Evolutionary conservation across 1,284 basidiomycete genomes (phyloP).

Genomic region (Cutaneotrichosporon sp.): DNA sequence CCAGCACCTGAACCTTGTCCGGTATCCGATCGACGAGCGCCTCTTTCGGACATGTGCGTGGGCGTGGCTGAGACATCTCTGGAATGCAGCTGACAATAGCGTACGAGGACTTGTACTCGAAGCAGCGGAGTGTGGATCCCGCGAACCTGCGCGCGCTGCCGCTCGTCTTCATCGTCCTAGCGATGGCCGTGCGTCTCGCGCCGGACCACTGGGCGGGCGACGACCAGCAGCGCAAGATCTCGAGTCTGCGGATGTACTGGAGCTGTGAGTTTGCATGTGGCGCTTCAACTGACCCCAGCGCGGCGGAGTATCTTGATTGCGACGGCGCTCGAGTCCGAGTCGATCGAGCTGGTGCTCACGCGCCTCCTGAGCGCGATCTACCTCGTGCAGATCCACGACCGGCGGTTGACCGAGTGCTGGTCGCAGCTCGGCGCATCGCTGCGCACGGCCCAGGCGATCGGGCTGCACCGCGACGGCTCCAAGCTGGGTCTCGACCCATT

Average conservation of each 20-base stretch:
- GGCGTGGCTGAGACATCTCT: background rate
- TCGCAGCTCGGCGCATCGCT: conserved; percentile 90
- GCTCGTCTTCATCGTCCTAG: conserved; percentile 88
- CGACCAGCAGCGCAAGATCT: conserved; percentile 69
- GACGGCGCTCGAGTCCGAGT: conserved; percentile 86
- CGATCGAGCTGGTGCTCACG: conserved; percentile 82
- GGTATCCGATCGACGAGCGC: conserved; percentile 85
- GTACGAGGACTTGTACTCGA: conserved; percentile 75
- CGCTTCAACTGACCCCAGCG: conserved; percentile 57
- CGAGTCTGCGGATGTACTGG: conserved; percentile 88
- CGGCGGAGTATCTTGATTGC: conserved; percentile 82
- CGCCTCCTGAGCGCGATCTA: conserved; percentile 88
- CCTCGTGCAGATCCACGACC: conserved; percentile 67
- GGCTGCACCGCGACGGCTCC: conserved; percentile 87
- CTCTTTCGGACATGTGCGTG: conserved; percentile 68
- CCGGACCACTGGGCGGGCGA: conserved; percentile 82
- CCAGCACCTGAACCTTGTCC: conserved; percentile 81
- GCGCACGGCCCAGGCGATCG: conserved; percentile 89
- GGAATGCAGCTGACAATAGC: conserved; percentile 42
- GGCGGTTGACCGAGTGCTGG: conserved; percentile 74
- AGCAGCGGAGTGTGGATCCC: conserved; percentile 72
- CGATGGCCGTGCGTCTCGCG: conserved; percentile 79
- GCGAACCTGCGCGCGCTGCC: conserved; percentile 85
- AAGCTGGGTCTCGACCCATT: conserved; percentile 65
- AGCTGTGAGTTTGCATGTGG: conserved; percentile 64